A percentile compares a stretch with the other conserved stretches of the same genome.
phyloP scores from a whole-genome alignment of 305 asterid species.

The Rubia peregrina region DNA sequence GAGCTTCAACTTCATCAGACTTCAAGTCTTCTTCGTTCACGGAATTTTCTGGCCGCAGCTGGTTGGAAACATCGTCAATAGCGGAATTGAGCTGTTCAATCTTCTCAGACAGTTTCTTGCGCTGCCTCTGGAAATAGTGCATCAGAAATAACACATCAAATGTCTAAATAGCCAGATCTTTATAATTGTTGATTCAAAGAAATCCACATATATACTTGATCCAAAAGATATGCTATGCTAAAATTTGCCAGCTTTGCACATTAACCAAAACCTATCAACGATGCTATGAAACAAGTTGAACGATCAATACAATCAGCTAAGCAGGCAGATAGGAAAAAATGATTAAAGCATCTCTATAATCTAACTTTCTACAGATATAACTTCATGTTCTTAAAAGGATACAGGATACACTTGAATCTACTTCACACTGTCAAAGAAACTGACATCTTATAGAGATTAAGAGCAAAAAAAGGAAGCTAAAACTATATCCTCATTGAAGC shows the following conservation, averaged over 20 bases:
- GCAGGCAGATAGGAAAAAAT: not conserved
- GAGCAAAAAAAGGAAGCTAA: not conserved
- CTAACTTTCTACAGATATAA: not conserved
- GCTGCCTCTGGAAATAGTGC: constrained; percentile 51
- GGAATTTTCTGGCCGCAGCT: constrained; percentile 37
- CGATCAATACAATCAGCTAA: constrained; percentile 1
- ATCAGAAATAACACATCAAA: constrained; percentile 7
- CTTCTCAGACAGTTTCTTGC: constrained; percentile 68
- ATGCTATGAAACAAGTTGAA: not conserved
- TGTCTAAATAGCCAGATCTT: not conserved
- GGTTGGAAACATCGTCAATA: constrained; percentile 57
- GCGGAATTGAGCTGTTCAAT: constrained; percentile 68
- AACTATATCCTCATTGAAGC: not conserved
- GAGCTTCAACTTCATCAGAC: constrained; percentile 43
- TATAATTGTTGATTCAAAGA: not conserved
- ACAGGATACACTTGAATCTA: not conserved
- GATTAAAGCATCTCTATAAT: not conserved
- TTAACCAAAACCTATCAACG: not conserved
- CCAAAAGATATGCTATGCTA: not conserved
- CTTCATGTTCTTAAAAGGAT: not conserved
- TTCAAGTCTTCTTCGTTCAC: constrained; percentile 36
- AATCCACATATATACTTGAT: constrained; percentile 3
- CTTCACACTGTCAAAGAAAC: not conserved
- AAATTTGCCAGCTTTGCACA: not conserved
- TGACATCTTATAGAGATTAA: not conserved